These are phyloP conservation scores for Reticulascus tulasneorum DNA, from an alignment of 2,329 filamentous ascomycete genomes.

Conservation along the genomic window DNA sequence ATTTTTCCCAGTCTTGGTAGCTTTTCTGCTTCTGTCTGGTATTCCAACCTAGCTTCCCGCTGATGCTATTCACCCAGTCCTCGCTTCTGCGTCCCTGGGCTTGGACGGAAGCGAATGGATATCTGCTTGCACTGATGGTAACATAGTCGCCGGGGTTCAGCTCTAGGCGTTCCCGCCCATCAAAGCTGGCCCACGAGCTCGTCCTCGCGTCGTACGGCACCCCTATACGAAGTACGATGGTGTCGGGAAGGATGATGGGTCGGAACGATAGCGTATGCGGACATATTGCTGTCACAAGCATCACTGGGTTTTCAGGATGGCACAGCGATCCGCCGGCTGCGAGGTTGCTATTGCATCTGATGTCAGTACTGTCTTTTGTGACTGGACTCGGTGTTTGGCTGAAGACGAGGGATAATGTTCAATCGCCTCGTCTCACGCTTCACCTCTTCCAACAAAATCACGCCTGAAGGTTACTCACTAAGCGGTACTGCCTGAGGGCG, in stretches of 20 bases:
- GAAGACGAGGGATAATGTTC: too few relatives aligned
- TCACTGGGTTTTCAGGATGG: slow-evolving; percentile 94
- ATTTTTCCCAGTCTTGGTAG: slow-evolving; percentile 44
- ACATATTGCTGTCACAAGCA: slow-evolving; percentile 90
- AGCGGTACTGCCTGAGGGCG: slow-evolving; percentile 89
- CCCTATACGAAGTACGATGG: slow-evolving; percentile 85
- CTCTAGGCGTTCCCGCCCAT: slow-evolving; percentile 85
- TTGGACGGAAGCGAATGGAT: slow-evolving; percentile 75
- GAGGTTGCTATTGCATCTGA: too few relatives aligned
- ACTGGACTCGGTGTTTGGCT: too few relatives aligned
- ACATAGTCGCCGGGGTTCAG: slow-evolving; percentile 77
- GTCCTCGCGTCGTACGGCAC: slow-evolving; percentile 93
- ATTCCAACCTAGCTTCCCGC: slow-evolving; percentile 76
- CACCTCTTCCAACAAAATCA: too few relatives aligned
- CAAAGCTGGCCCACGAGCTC: slow-evolving; percentile 95
- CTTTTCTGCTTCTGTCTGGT: slow-evolving; percentile 72
- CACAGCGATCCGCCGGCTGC: slow-evolving; percentile 93
- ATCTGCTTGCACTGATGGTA: slow-evolving; percentile 75
- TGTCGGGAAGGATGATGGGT: slow-evolving; percentile 94
- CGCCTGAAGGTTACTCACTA: too few relatives aligned
- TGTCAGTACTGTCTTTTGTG: too few relatives aligned
- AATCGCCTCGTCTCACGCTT: too few relatives aligned
- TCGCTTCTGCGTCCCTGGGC: slow-evolving; percentile 65
- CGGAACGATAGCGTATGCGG: slow-evolving; percentile 93
- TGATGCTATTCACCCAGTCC: slow-evolving; percentile 81